These are phyloP conservation scores for Pseudotsuga menziesii DNA, from an alignment of 75 land plant genomes.

Conservation along the genomic window DNA sequence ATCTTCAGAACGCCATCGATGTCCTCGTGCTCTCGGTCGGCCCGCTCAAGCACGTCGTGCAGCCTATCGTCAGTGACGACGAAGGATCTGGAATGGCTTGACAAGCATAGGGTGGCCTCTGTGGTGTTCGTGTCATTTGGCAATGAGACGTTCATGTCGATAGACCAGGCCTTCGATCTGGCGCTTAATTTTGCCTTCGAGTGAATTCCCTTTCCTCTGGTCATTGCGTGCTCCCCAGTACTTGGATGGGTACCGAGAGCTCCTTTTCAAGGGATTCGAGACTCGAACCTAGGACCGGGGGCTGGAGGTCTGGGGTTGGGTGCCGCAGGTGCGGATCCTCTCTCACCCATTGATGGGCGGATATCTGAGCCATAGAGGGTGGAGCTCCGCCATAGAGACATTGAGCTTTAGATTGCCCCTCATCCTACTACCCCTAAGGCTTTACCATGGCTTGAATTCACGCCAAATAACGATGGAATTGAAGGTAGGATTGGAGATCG, in stretches of 20 bases:
- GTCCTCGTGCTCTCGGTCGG: too few relatives aligned
- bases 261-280: conserved; percentile 38
- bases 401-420: conserved; percentile 19
- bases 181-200: conserved; percentile 26
- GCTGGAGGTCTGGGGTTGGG: conserved; percentile 30
- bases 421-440: conserved; percentile 15
- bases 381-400: conserved; percentile 31
- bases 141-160: conserved; percentile 19
- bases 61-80: too few relatives aligned
- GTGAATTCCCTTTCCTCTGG: conserved; percentile 35
- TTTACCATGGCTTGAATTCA: conserved; percentile 33
- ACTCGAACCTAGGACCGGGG: conserved; percentile 25
- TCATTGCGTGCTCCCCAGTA: conserved; percentile 4
- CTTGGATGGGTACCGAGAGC: not conserved
- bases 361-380: conserved; percentile 41
- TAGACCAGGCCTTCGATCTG: conserved; percentile 22
- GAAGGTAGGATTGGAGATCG: conserved; percentile 14
- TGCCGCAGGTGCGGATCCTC: conserved; percentile 29
- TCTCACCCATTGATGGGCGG: conserved; percentile 29
- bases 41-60: too few relatives aligned
- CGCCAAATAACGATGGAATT: conserved; percentile 11
- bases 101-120: conserved; percentile 18
- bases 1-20: too few relatives aligned
- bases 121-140: conserved; percentile 45
- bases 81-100: conserved; percentile 34